Conservation (phyloP, 345 rosid species). For the Eucalyptus cladocalyx region DNA sequence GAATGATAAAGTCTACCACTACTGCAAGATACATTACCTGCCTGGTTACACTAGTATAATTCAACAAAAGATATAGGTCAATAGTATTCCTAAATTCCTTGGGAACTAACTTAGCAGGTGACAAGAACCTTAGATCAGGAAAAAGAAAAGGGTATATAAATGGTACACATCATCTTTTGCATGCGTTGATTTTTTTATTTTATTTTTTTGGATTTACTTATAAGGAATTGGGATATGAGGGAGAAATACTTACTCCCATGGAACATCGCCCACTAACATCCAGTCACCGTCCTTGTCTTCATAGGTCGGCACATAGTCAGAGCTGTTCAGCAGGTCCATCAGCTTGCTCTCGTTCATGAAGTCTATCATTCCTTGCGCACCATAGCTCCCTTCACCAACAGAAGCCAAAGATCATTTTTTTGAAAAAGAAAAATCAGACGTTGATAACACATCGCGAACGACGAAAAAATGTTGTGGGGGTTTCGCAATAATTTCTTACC, state of each 20-base stretch:
- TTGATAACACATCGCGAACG: background rate
- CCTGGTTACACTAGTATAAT: background rate
- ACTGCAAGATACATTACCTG: background rate
- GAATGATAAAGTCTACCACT: background rate
- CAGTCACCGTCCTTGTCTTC: constrained; percentile 98
- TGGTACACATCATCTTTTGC: background rate
- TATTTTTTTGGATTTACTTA: background rate
- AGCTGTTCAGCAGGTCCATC: constrained; percentile 82
- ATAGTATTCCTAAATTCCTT: background rate
- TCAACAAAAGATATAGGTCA: background rate
- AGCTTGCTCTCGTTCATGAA: constrained; percentile 95
- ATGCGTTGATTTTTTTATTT: background rate
- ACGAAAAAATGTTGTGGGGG: background rate
- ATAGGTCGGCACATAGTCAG: constrained; percentile 90
- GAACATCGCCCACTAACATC: constrained; percentile 99
- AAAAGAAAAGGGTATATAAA: background rate
- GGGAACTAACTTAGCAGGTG: background rate
- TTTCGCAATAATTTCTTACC: constrained; percentile 22
- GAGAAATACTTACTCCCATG: constrained; percentile 70
- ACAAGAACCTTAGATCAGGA: background rate
- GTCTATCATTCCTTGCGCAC: constrained; percentile 83
- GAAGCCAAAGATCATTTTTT: background rate
- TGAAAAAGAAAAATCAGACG: background rate
- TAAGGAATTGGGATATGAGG: background rate
- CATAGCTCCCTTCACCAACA: constrained; percentile 30